Conservation (phyloP, 1,139 yeast species). For the Debaryomyces fabryi region DNA sequence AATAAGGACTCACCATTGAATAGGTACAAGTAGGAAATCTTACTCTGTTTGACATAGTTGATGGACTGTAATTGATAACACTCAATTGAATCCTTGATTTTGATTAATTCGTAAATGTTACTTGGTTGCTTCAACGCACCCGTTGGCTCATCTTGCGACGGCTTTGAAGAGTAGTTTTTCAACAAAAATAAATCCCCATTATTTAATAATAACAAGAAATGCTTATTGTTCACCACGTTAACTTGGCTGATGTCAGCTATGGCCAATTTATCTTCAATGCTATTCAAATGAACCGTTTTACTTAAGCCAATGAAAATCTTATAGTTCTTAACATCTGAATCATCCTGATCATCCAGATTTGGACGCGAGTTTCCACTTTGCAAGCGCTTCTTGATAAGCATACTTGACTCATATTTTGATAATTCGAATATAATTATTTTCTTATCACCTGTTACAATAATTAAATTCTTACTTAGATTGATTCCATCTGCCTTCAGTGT, state of each 20-base stretch:
- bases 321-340: conserved; percentile 19
- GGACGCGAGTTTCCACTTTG: background rate
- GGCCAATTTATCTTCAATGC: conserved; percentile 30
- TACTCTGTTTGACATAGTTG: conserved; percentile 18
- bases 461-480: conserved; percentile 21
- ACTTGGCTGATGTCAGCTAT: conserved; percentile 29
- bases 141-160: conserved; percentile 10
- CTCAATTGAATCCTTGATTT: conserved; percentile 35
- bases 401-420: conserved; percentile 9
- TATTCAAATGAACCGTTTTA: conserved; percentile 41
- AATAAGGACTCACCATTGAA: conserved; percentile 33
- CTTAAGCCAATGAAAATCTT: conserved; percentile 35
- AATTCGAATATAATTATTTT: conserved; percentile 38
- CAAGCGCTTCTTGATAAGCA: conserved; percentile 1
- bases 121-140: conserved; percentile 22
- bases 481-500: background rate
- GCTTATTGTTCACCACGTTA: conserved; percentile 31
- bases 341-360: conserved; percentile 3
- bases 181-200: conserved; percentile 45
- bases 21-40: conserved; percentile 26
- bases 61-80: conserved; percentile 32
- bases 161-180: conserved; percentile 28
- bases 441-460: conserved; percentile 34
- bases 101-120: conserved; percentile 43
- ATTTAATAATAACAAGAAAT: conserved; percentile 38